These are phyloP conservation scores for Dactylonectria estremocensis DNA, from an alignment of 2,329 filamentous ascomycete species.

Conservation along the genomic window DNA sequence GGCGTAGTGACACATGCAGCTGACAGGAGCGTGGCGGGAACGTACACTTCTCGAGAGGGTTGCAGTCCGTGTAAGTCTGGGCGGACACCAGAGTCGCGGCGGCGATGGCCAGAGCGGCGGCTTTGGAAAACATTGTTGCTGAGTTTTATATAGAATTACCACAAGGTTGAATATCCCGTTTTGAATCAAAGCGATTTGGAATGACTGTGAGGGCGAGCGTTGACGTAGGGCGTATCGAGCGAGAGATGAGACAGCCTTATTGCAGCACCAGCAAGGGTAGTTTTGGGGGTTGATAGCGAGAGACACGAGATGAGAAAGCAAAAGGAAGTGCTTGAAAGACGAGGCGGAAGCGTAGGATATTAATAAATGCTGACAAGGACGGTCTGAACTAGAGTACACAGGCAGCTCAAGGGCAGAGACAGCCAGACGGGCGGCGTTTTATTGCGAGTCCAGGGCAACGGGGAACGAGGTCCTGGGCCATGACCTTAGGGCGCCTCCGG, in stretches of 20 bases:
- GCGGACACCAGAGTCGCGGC: slow-evolving; percentile 65
- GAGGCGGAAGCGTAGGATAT: slow-evolving; percentile 29
- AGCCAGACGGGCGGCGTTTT: slow-evolving; percentile 38
- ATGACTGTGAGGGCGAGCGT: slow-evolving; percentile 20
- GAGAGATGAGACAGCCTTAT: slow-evolving; percentile 36
- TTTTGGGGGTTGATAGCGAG: slow-evolving; percentile 17
- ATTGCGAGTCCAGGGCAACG: slow-evolving; percentile 38
- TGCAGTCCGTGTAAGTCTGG: slow-evolving; percentile 71
- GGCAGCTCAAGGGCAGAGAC: slow-evolving; percentile 8
- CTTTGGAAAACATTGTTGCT: slow-evolving; percentile 60
- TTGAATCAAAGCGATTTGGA: slow-evolving; percentile 11
- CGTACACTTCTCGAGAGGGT: slow-evolving; percentile 67
- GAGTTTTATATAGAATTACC: slow-evolving; percentile 9
- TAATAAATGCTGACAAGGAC: slow-evolving; percentile 38
- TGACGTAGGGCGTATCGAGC: slow-evolving; percentile 34
- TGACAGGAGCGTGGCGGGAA: not conserved
- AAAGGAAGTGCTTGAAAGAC: slow-evolving; percentile 2
- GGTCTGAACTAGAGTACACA: slow-evolving; percentile 24
- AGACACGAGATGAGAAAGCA: slow-evolving; percentile 17
- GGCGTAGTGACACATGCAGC: not conserved
- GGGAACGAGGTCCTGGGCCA: slow-evolving; percentile 9
- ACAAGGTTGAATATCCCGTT: slow-evolving; percentile 9
- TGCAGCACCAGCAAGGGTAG: slow-evolving; percentile 25
- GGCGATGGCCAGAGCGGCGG: slow-evolving; percentile 64
- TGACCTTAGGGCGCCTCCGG: slow-evolving; percentile 39